phyloP scores from a whole-genome alignment of 2,329 filamentous ascomycete genomes.

The Cadophora malorum region DNA sequence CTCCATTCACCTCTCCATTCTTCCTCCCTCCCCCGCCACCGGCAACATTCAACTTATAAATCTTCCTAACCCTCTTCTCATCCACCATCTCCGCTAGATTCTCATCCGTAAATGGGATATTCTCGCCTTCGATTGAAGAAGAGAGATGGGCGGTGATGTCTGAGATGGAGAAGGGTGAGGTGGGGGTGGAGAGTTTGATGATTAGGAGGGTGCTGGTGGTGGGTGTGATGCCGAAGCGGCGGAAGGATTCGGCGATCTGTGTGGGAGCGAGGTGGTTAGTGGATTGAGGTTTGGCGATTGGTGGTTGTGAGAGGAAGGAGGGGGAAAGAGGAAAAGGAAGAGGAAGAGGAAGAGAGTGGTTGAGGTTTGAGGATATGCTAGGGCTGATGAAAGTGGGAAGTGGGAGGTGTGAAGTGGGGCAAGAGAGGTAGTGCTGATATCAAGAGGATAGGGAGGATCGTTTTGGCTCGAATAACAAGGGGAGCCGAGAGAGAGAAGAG shows the following conservation, averaged over 20 bases:
- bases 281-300: background rate
- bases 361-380: background rate
- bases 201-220: conserved; percentile 75
- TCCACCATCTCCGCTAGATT: conserved; percentile 67
- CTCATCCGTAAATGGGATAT: conserved; percentile 66
- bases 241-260: conserved; percentile 90
- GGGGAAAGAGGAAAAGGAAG: background rate
- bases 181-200: conserved; percentile 73
- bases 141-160: conserved; percentile 65
- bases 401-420: background rate
- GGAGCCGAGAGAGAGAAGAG: no score
- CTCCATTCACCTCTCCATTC: conserved; percentile 3
- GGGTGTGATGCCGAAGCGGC: conserved; percentile 81
- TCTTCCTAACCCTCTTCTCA: conserved; percentile 74
- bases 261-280: conserved; percentile 3
- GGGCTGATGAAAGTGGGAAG: background rate
- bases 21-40: conserved; percentile 43
- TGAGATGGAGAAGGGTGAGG: conserved; percentile 54
- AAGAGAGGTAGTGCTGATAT: background rate
- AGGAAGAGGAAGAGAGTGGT: background rate
- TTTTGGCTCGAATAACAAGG: no score
- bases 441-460: no score
- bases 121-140: conserved; percentile 65
- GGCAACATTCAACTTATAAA: conserved; percentile 81
- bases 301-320: conserved; percentile 8